These are phyloP conservation scores for Oxytropis ochrocephala DNA, from an alignment of 306 rosid species.

Conservation along the genomic window DNA sequence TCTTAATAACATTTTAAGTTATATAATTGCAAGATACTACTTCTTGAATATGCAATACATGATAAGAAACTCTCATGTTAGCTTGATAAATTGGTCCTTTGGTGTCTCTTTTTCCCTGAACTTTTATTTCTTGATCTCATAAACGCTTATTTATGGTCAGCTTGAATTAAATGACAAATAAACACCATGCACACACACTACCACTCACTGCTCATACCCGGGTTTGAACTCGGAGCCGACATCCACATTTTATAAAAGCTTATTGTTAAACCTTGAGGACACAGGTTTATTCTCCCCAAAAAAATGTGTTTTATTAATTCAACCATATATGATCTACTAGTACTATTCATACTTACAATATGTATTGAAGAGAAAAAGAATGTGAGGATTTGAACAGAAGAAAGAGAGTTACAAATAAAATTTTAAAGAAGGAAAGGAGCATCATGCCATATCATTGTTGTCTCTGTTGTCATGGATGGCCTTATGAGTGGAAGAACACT, in stretches of 20 bases:
- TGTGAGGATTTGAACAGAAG: slow-evolving; percentile 34
- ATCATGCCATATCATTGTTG: slow-evolving; percentile 27
- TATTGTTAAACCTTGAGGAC: slow-evolving; percentile 16
- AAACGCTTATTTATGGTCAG: neutral
- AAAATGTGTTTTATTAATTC: slow-evolving; percentile 15
- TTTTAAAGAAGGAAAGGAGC: slow-evolving; percentile 24
- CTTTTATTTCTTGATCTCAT: slow-evolving; percentile 14
- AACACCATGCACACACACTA: too few relatives aligned
- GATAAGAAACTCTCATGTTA: neutral
- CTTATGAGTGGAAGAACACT: slow-evolving; percentile 40
- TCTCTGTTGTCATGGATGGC: slow-evolving; percentile 26
- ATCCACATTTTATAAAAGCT: neutral
- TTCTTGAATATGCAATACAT: neutral
- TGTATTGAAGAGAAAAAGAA: slow-evolving; percentile 36
- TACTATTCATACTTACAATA: slow-evolving; percentile 32
- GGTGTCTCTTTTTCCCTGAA: slow-evolving; percentile 4
- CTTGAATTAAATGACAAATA: too few relatives aligned
- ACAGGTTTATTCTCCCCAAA: slow-evolving; percentile 12
- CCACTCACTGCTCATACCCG: too few relatives aligned
- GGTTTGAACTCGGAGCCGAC: too few relatives aligned
- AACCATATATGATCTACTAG: slow-evolving; percentile 22
- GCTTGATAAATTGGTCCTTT: neutral
- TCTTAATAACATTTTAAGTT: slow-evolving; percentile 2
- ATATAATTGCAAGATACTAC: slow-evolving; percentile 4
- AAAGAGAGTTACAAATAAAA: slow-evolving; percentile 25